Evolutionary conservation across 2,329 filamentous ascomycete species (phyloP), one percentile per base, ranked within the genome.

Genomic region (Paecilomyces fulvus): DNA sequence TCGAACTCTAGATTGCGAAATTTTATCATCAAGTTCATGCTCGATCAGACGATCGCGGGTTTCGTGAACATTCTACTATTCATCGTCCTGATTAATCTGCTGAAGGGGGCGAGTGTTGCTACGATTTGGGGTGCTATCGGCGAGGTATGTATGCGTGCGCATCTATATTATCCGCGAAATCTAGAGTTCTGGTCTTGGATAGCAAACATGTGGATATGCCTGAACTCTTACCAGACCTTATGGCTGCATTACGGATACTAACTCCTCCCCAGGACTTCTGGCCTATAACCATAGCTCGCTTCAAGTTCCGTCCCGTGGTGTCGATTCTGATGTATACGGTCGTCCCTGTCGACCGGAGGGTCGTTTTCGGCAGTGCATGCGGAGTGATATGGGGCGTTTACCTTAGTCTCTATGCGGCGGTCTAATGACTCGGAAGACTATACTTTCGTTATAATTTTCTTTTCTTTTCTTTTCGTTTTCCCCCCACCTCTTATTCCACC

Each of bases 301-400:
- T 87, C 73, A 86, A 82, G 66, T 77, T 92, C 57, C 90, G 89
- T 83, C 89, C 89, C 1, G 63, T 80, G 2, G 84, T 92, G 21
- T 87, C 85, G 60, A 67, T 88, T 17, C 67, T 89, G 59, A 88
- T 88, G 76, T 91, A 88, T 66, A 80, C 84, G 1, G 75, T 90
- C 58, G 80, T 88, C 61, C 88, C 85, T n/a, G 82, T 90, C 3
- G 81, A 90, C 65, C 80, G 80, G 54, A 79, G 89, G 37, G 86
- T 88, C 53, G 73, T 92, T 31, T 81, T 91, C 59, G 87, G 85
- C n/a, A 83, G 84, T 61, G 70, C 87, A 53, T 87, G 87, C 17
- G 88, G 89, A 4, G 78, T 92, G 23, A 80, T 77, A 12, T 92
- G 89, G 89, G 85, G 86, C 0, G 78, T 91, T 48, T 92, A 89